Evolutionary conservation across 2,329 filamentous ascomycete genomes (phyloP).

Genomic region (Alternaria sp.): DNA sequence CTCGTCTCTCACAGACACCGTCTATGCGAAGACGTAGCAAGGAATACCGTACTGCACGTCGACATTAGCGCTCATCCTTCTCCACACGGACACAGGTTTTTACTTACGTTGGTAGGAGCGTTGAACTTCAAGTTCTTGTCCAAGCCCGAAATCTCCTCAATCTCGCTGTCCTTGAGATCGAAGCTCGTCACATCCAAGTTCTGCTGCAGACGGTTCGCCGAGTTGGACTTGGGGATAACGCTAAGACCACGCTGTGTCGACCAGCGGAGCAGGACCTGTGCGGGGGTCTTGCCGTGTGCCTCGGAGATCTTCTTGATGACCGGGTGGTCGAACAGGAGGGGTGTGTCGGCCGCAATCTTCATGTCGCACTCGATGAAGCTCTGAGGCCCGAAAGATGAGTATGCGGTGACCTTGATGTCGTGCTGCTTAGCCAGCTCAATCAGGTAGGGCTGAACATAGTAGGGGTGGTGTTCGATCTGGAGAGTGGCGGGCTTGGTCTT

Average conservation of each 20-base stretch:
- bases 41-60: conserved; percentile 44
- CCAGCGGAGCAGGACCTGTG: conserved; percentile 87
- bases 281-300: conserved; percentile 70
- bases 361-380: conserved; percentile 49
- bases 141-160: conserved; percentile 41
- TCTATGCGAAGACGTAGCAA: conserved; percentile 47
- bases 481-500: conserved; percentile 46
- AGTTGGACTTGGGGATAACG: conserved; percentile 51
- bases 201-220: conserved; percentile 39
- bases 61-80: background rate
- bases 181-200: conserved; percentile 46
- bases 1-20: background rate
- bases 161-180: conserved; percentile 40
- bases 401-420: conserved; percentile 46
- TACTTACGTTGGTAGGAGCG: conserved; percentile 46
- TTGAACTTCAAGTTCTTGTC: conserved; percentile 47
- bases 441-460: conserved; percentile 46
- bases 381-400: conserved; percentile 58
- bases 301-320: conserved; percentile 74
- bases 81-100: background rate
- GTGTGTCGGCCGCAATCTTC: conserved; percentile 42
- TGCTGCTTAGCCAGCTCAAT: conserved; percentile 46
- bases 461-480: conserved; percentile 52
- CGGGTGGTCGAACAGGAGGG: conserved; percentile 49
- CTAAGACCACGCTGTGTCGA: conserved; percentile 71